Conservation (phyloP, 78 protist genomes). For the Dictyostelium purpureum region DNA sequence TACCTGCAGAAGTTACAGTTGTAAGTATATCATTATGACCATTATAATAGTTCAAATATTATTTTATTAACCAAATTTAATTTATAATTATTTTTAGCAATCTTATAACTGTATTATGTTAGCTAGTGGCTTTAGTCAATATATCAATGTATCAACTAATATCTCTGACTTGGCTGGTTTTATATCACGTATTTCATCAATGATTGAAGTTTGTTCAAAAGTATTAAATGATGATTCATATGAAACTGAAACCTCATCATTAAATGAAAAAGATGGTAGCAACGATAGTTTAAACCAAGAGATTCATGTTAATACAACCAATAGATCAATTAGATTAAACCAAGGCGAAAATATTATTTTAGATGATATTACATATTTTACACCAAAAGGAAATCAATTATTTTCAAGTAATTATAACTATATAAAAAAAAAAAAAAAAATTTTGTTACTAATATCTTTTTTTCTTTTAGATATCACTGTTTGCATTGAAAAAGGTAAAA, state of each 20-base stretch:
- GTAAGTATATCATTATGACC: background rate
- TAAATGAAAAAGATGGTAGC: background rate
- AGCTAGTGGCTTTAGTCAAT: slow-evolving; percentile 80
- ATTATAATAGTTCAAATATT: background rate
- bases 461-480: slow-evolving; percentile 55
- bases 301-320: background rate
- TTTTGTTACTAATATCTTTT: background rate
- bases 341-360: slow-evolving; percentile 7
- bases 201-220: slow-evolving; percentile 54
- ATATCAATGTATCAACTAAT: slow-evolving; percentile 54
- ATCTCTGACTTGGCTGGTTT: slow-evolving; percentile 56
- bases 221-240: background rate
- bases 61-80: background rate
- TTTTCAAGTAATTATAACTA: slow-evolving; percentile 32
- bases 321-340: background rate
- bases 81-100: background rate
- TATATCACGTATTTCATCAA: slow-evolving; percentile 64
- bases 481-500: slow-evolving; percentile 41
- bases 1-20: slow-evolving; percentile 37
- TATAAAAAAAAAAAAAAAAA: background rate
- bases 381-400: slow-evolving; percentile 72
- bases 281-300: background rate
- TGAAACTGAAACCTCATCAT: background rate
- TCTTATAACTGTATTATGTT: slow-evolving; percentile 79
- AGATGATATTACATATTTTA: slow-evolving; percentile 52